A percentile compares a stretch with the other conserved stretches of the same genome.
Conservation (phyloP, 805 yeast genomes). For the Clavispora asparagi region DNA sequence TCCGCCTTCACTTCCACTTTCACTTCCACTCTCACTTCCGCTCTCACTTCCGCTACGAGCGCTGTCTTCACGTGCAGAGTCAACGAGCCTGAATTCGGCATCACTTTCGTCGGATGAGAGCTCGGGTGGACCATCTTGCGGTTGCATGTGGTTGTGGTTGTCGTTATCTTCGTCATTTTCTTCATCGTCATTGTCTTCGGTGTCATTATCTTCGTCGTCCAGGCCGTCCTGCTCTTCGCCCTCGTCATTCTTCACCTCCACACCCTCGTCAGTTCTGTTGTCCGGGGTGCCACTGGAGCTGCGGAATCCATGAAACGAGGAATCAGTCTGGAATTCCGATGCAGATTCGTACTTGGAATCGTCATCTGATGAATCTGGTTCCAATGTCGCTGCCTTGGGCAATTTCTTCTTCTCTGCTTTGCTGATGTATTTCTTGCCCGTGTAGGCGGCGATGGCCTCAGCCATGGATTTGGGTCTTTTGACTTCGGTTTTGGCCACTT, state of each 20-base stretch:
- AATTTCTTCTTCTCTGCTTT: conserved; percentile 37
- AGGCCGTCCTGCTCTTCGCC: conserved; percentile 3
- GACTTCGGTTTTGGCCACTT: conserved; percentile 5
- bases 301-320: conserved; percentile 8
- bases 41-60: background rate
- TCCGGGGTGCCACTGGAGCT: conserved; percentile 2
- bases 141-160: conserved; percentile 11
- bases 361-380: conserved; percentile 14
- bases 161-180: conserved; percentile 21
- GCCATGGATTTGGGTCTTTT: conserved; percentile 41
- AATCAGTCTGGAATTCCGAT: conserved; percentile 22
- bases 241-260: background rate
- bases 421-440: conserved; percentile 49
- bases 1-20: background rate
- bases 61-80: background rate
- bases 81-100: conserved; percentile 6
- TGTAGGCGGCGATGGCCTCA: conserved; percentile 54
- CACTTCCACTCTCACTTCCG: background rate
- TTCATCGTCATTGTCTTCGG: conserved; percentile 20
- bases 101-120: conserved; percentile 15
- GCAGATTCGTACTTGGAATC: conserved; percentile 29
- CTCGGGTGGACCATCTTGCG: conserved; percentile 15
- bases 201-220: conserved; percentile 7
- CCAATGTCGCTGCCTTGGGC: conserved; percentile 1
- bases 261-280: conserved; percentile 1